Base-by-base conservation (phyloP, 2,329 filamentous ascomycete species). In the Laburnicola sp. region DNA sequence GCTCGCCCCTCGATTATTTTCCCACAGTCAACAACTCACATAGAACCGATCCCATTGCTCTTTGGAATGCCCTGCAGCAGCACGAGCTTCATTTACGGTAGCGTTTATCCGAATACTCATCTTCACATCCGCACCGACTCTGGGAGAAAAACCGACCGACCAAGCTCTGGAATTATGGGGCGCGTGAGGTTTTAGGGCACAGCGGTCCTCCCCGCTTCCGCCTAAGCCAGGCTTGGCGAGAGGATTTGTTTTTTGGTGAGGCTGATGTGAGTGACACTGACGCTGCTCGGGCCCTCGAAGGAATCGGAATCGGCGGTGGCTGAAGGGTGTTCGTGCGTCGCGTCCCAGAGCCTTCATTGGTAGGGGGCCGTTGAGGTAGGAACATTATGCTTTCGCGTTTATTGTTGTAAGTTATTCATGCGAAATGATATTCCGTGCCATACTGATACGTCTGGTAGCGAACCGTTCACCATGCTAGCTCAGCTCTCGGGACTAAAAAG, bases 31-130 rank as follows among this genome's bases (percentile, higher is more conserved):
- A 44, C 23, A 6, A 69, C 68, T 65, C 56, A 72, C 69, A 56
- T 72, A 72, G 53, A 71, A 72, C 9, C 68, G 59, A 48, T 70
- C 67, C 69, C 69, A 72, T 61, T 72, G 69, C 56, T 71, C 67
- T 55, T 66, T 69, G 53, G 61, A 69, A 58, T 72, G 69, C 50
- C 63, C 67, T 44, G 69, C 67, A 48, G 64, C 64, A 31, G 62
- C 63, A 51, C 66, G 63, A 56, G 66, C 68, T 62, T 72, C 67
- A 48, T 64, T 62, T 40, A 71, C 68, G 30, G 68, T 71, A 51
- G 68, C 68, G 59, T 72, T 72, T 63, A 70, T 69, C 54, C 66
- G 64, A 58, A 72, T 70, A 62, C 66, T 71, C 69, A 71, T 71
- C 50, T 59, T 68, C 51, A 53, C 49, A 51, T 60, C 55, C 59